Conservation (phyloP, 495 filamentous ascomycete genomes). For the Daldinia caldariorum region DNA sequence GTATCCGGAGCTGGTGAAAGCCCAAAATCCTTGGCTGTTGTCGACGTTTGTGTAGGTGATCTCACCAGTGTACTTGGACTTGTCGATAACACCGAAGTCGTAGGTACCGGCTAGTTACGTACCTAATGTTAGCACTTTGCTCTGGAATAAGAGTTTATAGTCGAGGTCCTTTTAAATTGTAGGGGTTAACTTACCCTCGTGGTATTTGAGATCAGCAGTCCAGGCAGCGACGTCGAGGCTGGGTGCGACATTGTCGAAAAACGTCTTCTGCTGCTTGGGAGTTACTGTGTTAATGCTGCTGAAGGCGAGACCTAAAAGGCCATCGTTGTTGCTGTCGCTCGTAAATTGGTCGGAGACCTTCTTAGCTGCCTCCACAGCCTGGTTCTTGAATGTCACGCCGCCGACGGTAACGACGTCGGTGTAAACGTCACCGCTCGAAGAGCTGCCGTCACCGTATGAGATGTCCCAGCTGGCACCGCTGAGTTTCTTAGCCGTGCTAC, state of each 20-base stretch:
- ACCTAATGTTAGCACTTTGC: conserved; percentile 15
- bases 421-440: conserved; percentile 73
- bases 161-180: background rate
- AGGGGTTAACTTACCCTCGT: conserved; percentile 44
- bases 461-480: conserved; percentile 69
- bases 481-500: conserved; percentile 57
- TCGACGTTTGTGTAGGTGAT: conserved; percentile 70
- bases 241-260: conserved; percentile 73
- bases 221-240: conserved; percentile 68
- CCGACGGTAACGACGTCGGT: conserved; percentile 74
- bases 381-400: conserved; percentile 64
- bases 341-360: conserved; percentile 67
- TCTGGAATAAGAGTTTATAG: background rate
- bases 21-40: conserved; percentile 72
- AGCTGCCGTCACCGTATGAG: conserved; percentile 73
- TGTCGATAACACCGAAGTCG: conserved; percentile 76
- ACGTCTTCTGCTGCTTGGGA: conserved; percentile 69
- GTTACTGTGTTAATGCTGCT: conserved; percentile 73
- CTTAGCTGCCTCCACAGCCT: conserved; percentile 75
- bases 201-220: conserved; percentile 72
- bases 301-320: conserved; percentile 77
- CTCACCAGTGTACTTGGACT: conserved; percentile 67
- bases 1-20: conserved; percentile 70
- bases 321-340: conserved; percentile 68
- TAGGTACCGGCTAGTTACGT: conserved; percentile 64